Percentiles rank a stretch among this genome's conserved stretches.
These are phyloP conservation scores for Ocimum tenuiflorum DNA, from an alignment of 257 asterid genomes.

Conservation along the genomic window DNA sequence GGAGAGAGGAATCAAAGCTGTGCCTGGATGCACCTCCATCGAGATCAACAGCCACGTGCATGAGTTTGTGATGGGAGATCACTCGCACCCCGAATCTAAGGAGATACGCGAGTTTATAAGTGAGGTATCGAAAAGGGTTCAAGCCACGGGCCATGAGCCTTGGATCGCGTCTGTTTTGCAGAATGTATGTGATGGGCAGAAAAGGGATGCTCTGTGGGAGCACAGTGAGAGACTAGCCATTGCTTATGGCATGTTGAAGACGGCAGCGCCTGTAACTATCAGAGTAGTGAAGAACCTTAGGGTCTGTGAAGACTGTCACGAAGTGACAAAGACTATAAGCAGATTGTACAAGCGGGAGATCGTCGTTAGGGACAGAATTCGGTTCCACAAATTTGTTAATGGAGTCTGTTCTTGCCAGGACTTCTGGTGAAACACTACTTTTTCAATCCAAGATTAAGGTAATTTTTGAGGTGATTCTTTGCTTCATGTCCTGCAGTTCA, in stretches of 20 bases:
- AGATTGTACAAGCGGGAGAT: slow-evolving; percentile 55
- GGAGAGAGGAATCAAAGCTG: slow-evolving; percentile 43
- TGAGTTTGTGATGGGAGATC: slow-evolving; percentile 50
- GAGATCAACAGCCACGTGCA: slow-evolving; percentile 55
- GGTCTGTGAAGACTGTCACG: slow-evolving; percentile 62
- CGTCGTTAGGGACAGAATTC: slow-evolving; percentile 52
- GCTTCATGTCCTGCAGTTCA: too few relatives aligned
- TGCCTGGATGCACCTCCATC: slow-evolving; percentile 57
- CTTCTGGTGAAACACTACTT: slow-evolving; percentile 39
- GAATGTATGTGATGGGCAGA: slow-evolving; percentile 46
- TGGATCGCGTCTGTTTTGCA: slow-evolving; percentile 47
- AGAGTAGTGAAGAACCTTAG: slow-evolving; percentile 56
- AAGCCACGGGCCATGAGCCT: slow-evolving; percentile 46
- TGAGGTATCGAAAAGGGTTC: slow-evolving; percentile 42
- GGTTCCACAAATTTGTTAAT: slow-evolving; percentile 49
- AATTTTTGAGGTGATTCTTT: too few relatives aligned
- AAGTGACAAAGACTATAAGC: slow-evolving; percentile 54
- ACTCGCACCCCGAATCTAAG: slow-evolving; percentile 55
- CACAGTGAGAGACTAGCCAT: slow-evolving; percentile 66
- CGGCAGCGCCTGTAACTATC: slow-evolving; percentile 40
- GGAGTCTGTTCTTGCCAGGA: slow-evolving; percentile 60
- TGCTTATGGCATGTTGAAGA: slow-evolving; percentile 58
- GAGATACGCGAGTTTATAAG: slow-evolving; percentile 32
- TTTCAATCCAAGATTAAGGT: too few relatives aligned
- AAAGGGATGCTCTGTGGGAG: slow-evolving; percentile 53